Evolutionary conservation across 2,329 filamentous ascomycete species (phyloP), one percentile per base, ranked within the genome.

Genomic region (Moelleriella libera): DNA sequence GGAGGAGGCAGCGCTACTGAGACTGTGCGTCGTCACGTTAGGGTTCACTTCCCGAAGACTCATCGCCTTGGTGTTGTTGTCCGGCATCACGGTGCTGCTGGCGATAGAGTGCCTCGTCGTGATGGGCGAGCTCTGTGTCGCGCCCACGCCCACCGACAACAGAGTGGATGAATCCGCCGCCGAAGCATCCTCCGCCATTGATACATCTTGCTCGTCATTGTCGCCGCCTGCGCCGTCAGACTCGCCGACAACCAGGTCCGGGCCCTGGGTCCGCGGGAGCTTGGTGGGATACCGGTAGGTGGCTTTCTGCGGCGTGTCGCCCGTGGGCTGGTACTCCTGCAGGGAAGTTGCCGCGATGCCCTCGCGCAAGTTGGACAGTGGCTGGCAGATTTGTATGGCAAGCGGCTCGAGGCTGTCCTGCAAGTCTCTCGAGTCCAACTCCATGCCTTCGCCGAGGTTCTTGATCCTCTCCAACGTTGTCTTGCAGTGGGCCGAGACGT

Each of bases 291-390:
- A 95, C n/a, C 78, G 72, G 64, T 97, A 98, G 46, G 80, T 72
- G 31, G 74, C 69, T 66, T 89, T 92, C 58, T 85, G 79, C 0
- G 92, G 92, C 1, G 92, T 97, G 44, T 83, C 74, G 46, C 92
- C 90, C 0, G 92, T 97, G 0, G 85, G 78, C 39, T 78, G 71
- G 62, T 97, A 97, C 60, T 96, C 88, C 47, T 80, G 74, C 46
- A 97, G 71, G 5, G 71, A 64, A 1, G 82, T 80, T 44, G 65
- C 68, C 12, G 74, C 67, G 44, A 95, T 78, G n/a, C 79, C 75
- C 14, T 80, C 72, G 6, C 87, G 80, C 30, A 98, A 77, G 44
- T 80, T 74, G 30, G 72, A 67, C 5, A 97, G 76, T 6, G 88
- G 84, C 54, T 80, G 74, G 51, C 82, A 79, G 9, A 94, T 63